Conservation (phyloP, 371 early-diverging fungal genomes). For the Funneliformis caledonium region DNA sequence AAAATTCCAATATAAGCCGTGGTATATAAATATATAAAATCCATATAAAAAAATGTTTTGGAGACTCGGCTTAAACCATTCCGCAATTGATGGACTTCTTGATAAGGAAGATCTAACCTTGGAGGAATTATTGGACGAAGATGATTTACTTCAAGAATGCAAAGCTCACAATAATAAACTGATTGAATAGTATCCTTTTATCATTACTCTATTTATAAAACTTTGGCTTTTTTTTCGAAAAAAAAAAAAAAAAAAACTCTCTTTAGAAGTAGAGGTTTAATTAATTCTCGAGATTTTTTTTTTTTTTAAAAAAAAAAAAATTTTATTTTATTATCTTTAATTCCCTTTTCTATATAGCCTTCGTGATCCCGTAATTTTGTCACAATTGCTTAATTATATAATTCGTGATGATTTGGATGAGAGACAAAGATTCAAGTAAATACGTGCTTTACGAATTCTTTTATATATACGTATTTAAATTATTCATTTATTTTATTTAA, state of each 20-base stretch:
- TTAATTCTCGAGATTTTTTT: neutral
- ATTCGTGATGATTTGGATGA: slow-evolving; percentile 69
- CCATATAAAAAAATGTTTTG: slow-evolving; percentile 64
- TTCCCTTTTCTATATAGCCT: slow-evolving; percentile 50
- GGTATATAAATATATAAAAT: too few species aligned
- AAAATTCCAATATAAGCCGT: too few species aligned
- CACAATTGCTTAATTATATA: slow-evolving; percentile 66
- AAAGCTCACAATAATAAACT: slow-evolving; percentile 82
- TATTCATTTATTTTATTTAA: neutral
- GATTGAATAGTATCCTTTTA: slow-evolving; percentile 73
- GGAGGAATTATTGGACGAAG: slow-evolving; percentile 79
- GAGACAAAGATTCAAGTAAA: slow-evolving; percentile 71
- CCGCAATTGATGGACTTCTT: slow-evolving; percentile 77
- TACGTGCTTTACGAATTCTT: neutral
- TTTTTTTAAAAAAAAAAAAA: neutral
- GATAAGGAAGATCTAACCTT: slow-evolving; percentile 77
- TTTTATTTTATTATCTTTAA: neutral
- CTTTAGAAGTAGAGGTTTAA: neutral
- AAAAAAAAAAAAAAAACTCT: neutral
- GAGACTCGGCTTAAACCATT: slow-evolving; percentile 80
- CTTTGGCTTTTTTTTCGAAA: too few species aligned
- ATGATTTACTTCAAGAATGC: slow-evolving; percentile 86
- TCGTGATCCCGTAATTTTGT: slow-evolving; percentile 62
- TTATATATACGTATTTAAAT: neutral
- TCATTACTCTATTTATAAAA: neutral